Base-by-base conservation (phyloP, 129 eudicot genomes). In the Smallanthus sonchifolius region DNA sequence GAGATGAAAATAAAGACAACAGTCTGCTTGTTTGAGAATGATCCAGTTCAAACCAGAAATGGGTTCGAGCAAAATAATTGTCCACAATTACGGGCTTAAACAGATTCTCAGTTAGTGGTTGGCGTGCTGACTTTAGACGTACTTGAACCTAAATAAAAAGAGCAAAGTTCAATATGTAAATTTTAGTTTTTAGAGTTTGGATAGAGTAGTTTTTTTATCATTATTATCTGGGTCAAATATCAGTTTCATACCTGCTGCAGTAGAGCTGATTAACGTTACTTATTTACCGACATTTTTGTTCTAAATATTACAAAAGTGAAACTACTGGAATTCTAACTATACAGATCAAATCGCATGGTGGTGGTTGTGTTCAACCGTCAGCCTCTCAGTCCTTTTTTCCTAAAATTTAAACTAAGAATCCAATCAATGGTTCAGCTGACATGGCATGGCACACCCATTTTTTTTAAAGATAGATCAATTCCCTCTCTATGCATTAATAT, bases 21-120 rank as follows among this genome's bases (percentile, higher is more conserved):
- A 92, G 73, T 67, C 59, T 82, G 66, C 59, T 78, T 43, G 89
- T 70, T 84, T 92, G 97, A 67, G 83, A 82, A 87, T 84, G 91
- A 79, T 92, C 97, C 70, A 92, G 81, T 84, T 89, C 96, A 84
- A 89, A 92, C 91, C 89, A 76, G 82, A 92, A 92, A 80, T 71
- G 93, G 42, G 14, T 28, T 0, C 7, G 75, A 72, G 10, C 54
- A 55, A 77, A 92, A 77, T 92, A 92, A 73, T 92, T 92, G 76
- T 79, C 96, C 13, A 37, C 0, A 30, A 92, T 89, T 40, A 87
- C 80, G 69, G 94, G 89, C 81, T 84, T 82, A 63, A 89, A 92
- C 83, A 83, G 91, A 52, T 66, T 43, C 75, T 92, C 96, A 0
- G 64, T 34, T 45, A 89, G 76, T 15, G 94, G 81, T 60, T 79